A percentile compares a stretch with the other conserved stretches of the same genome.
Evolutionary conservation across 371 early-diverging fungal species (phyloP).

Genomic region (Saksenaea oblongispora): DNA sequence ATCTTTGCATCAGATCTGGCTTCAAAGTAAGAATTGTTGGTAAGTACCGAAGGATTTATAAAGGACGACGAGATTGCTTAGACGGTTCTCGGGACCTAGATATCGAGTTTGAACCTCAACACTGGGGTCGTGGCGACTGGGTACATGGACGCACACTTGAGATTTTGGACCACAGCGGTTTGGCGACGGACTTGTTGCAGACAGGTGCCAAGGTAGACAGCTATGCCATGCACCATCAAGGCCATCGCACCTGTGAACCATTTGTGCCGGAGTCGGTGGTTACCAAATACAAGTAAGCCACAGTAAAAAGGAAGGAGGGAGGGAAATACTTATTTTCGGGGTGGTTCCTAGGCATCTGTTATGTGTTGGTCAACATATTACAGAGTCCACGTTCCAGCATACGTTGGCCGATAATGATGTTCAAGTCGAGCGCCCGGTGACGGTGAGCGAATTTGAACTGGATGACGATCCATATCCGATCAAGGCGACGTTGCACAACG

Average conservation of each 20-base stretch:
- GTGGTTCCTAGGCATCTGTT: constrained; percentile 30
- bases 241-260: constrained; percentile 31
- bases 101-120: constrained; percentile 45
- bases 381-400: constrained; percentile 40
- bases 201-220: constrained; percentile 47
- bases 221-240: constrained; percentile 37
- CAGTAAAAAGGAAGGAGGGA: neutral
- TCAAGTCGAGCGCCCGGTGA: constrained; percentile 44
- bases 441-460: constrained; percentile 24
- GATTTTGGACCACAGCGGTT: constrained; percentile 32
- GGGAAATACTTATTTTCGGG: neutral
- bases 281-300: constrained; percentile 44
- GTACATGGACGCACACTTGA: constrained; percentile 50
- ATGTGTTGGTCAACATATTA: constrained; percentile 53
- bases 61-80: neutral
- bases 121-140: constrained; percentile 55
- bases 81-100: neutral
- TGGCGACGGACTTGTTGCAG: constrained; percentile 32
- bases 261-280: constrained; percentile 48
- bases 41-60: neutral
- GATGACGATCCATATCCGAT: constrained; percentile 29
- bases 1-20: neutral
- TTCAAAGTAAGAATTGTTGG: neutral
- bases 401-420: constrained; percentile 32
- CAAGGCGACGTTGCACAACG: constrained; percentile 26